A percentile compares a stretch with the other conserved stretches of the same genome.
Conservation (phyloP, 805 yeast species). For the Kuraishia capsulata region DNA sequence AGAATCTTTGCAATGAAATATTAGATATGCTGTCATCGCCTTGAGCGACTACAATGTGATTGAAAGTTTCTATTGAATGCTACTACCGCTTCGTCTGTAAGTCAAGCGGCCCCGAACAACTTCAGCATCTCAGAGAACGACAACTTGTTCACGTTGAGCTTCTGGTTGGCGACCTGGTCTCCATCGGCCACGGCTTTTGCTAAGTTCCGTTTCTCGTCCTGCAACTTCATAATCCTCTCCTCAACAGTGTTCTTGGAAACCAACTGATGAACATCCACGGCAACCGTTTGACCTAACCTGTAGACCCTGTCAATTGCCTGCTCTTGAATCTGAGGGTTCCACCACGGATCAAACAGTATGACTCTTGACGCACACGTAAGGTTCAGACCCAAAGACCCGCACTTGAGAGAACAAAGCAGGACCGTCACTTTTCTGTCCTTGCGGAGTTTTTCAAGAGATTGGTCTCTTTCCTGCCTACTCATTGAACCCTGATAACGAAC, state of each 20-base stretch:
- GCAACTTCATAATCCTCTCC: constrained; percentile 24
- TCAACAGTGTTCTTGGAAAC: constrained; percentile 29
- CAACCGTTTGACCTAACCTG: constrained; percentile 30
- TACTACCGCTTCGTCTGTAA: too few relatives aligned
- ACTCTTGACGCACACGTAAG: constrained; percentile 32
- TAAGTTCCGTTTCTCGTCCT: constrained; percentile 23
- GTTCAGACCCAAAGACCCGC: constrained; percentile 37
- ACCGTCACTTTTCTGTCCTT: constrained; percentile 18
- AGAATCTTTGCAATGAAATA: constrained; percentile 6
- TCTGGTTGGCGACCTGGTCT: constrained; percentile 7
- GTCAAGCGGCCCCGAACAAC: too few relatives aligned
- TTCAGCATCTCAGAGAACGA: constrained; percentile 6
- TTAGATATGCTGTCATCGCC: constrained; percentile 2
- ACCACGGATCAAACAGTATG: constrained; percentile 35
- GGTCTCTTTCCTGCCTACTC: constrained; percentile 18
- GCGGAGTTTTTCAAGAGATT: constrained; percentile 18
- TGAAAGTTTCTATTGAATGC: too few relatives aligned
- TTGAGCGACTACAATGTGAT: background rate
- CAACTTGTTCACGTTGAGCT: constrained; percentile 7
- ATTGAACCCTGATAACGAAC: constrained; percentile 27
- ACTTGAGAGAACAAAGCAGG: constrained; percentile 30
- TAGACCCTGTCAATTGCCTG: constrained; percentile 46
- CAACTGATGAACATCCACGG: constrained; percentile 35
- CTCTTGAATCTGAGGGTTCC: constrained; percentile 41
- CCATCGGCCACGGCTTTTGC: constrained; percentile 22